Evolutionary conservation across 495 filamentous ascomycete genomes (phyloP), one percentile per base, ranked within the genome.

Genomic region (Penicillium angulare): DNA sequence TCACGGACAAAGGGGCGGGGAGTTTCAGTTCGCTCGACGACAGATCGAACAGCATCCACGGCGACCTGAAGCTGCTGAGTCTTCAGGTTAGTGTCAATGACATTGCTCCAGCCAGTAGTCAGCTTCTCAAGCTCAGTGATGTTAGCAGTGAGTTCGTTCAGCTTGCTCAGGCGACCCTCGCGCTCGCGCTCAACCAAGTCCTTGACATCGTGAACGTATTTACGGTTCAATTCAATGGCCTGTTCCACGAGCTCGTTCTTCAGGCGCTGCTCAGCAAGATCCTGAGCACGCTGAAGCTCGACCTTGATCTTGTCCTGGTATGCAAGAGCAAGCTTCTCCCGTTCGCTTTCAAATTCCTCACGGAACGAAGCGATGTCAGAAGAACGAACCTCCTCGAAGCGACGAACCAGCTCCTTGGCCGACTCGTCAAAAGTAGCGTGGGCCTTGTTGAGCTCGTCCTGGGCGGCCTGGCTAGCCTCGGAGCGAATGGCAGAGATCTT

Each of bases 61-160:
- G 93, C 93, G 32, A 97, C 89, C 63, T 93, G 88, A 13, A 97
- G 83, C 66, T 97, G 89, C 71, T 98, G 93, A 5, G 95, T 97
- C 69, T 86, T 86, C 47, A 97, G 82, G 71, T 91, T 96, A 41
- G 79, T 75, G 63, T 96, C 89, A 21, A 98, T 84, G 18, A 97
- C 88, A 6, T 84, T 79, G 66, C 87, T 89, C 89, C 88, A 96
- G 52, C 86, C 84, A 9, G 81, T 77, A 9, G 89, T 93, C 31
- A 97, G 81, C 57, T 84, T 81, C 72, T 96, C 90, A 2, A 98
- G 83, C 51, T 93, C 87, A 18, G 72, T 74, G 36, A 98, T 85
- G 29, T 82, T 82, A 20, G 78, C 65, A n/a, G 83, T 82, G 40
- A 98, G 82, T 57, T 93, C 88, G 39, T 81, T 76, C 38, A 98